Evolutionary conservation across 768 basidiomycete genomes (phyloP).

Genomic region (Termitomyces sp.): DNA sequence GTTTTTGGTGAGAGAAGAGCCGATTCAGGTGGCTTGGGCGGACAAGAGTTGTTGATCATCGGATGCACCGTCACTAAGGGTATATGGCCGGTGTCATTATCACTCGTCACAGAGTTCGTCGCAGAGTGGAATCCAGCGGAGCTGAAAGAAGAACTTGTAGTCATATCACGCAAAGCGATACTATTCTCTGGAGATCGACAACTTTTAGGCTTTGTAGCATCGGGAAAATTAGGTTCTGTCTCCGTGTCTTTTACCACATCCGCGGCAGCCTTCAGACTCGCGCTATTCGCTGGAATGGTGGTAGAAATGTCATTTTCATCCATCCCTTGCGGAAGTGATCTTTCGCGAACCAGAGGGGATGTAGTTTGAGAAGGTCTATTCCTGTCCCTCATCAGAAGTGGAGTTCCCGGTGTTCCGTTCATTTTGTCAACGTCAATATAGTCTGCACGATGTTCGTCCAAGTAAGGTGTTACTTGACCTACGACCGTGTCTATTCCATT

Average conservation of each 20-base stretch:
- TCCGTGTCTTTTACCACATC: neutral
- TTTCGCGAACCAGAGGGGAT: neutral
- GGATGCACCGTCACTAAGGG: neutral
- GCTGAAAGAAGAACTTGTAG: neutral
- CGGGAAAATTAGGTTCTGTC: neutral
- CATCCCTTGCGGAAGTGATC: neutral
- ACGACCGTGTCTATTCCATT: neutral
- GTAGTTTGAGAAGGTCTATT: neutral
- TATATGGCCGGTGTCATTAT: neutral
- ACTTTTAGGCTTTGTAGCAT: neutral
- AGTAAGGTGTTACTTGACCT: neutral
- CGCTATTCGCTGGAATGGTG: neutral
- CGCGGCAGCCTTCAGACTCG: neutral
- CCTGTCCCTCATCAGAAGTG: neutral
- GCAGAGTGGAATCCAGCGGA: neutral
- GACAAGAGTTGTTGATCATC: neutral
- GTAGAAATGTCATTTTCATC: neutral
- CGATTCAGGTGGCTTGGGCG: neutral
- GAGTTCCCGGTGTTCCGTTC: neutral
- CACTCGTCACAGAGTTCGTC: neutral
- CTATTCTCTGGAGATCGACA: neutral
- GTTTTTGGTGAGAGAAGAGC: neutral
- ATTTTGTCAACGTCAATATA: neutral
- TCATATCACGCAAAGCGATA: neutral
- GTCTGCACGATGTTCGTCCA: neutral